Percentiles rank a stretch among this genome's conserved stretches.
phyloP scores from a whole-genome alignment of 2,329 filamentous ascomycete genomes.

The Neofusicoccum kwambonambiense region DNA sequence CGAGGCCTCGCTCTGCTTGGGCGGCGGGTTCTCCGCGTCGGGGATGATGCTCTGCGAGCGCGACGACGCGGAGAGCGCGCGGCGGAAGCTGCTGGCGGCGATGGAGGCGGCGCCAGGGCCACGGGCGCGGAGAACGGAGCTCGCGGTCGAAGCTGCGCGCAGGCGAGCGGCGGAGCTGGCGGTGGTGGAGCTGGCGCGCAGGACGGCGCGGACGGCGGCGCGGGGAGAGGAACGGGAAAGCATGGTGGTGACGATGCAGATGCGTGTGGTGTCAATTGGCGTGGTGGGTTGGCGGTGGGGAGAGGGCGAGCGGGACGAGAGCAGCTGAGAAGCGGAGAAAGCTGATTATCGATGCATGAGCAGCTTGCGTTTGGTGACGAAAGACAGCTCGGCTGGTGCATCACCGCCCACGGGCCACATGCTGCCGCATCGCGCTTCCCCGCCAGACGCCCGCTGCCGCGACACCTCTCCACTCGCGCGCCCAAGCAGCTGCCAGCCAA shows the following conservation, averaged over 20 bases:
- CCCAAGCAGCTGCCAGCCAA: background rate
- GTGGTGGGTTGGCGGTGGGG: background rate
- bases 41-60: conserved; percentile 43
- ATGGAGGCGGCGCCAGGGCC: background rate
- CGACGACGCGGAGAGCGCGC: conserved; percentile 30
- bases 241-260: background rate
- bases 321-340: background rate
- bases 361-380: conserved; percentile 6
- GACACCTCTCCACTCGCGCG: background rate
- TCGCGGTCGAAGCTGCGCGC: background rate
- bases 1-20: conserved; percentile 34
- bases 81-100: conserved; percentile 7
- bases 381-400: conserved; percentile 9
- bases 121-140: background rate
- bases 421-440: background rate
- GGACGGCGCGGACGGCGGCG: conserved; percentile 1
- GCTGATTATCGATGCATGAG: background rate
- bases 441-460: background rate
- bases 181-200: conserved; percentile 1
- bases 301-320: background rate
- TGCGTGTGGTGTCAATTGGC: background rate
- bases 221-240: background rate
- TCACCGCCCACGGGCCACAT: background rate
- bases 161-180: conserved; percentile 10
- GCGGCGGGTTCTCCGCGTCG: conserved; percentile 41